phyloP scores from a whole-genome alignment of 2,329 filamentous ascomycete genomes.

The Colletotrichum salicis region DNA sequence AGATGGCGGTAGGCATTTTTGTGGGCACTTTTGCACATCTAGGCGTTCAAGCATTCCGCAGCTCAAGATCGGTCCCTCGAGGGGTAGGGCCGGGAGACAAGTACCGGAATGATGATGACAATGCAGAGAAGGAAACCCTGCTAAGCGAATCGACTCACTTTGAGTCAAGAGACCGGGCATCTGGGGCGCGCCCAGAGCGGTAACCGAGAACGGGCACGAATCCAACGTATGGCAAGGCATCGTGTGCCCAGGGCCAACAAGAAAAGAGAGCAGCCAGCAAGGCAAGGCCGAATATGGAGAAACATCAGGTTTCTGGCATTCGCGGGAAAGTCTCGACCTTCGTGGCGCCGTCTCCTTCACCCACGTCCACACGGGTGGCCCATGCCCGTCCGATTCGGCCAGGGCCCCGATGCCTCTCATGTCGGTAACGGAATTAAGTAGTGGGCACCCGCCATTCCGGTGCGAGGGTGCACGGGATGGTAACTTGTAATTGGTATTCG shows the following conservation, averaged over 20 bases:
- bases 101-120: not conserved
- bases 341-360: not conserved
- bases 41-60: not conserved
- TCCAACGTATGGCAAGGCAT: not conserved
- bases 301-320: not conserved
- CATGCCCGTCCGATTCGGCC: conserved; percentile 26
- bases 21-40: not conserved
- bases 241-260: not conserved
- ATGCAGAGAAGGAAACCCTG: not conserved
- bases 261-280: not conserved
- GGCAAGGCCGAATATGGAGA: not conserved
- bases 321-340: conserved; percentile 5
- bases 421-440: conserved; percentile 31
- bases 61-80: no score
- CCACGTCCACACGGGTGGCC: not conserved
- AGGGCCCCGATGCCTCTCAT: conserved; percentile 27
- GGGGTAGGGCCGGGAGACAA: not conserved
- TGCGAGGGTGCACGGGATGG: not conserved
- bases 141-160: not conserved
- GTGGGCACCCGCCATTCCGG: conserved; percentile 30
- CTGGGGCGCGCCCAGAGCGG: not conserved
- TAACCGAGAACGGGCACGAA: not conserved
- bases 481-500: not conserved
- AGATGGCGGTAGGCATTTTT: not conserved
- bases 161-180: not conserved